Conservation (phyloP, 345 rosid species). For the Citrus medica region DNA sequence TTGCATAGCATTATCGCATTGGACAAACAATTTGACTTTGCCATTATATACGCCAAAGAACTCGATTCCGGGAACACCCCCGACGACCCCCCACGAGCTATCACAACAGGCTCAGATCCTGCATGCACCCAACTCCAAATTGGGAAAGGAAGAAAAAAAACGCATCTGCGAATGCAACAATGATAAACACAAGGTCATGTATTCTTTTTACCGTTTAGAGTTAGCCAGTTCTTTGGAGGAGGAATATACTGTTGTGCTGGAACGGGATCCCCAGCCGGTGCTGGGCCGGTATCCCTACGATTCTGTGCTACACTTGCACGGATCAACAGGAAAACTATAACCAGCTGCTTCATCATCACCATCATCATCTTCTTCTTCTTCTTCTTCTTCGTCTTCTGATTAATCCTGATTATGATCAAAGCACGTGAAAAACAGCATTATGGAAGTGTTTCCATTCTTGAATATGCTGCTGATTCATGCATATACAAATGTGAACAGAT, state of each 20-base stretch:
- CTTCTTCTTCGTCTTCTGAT: too few species aligned
- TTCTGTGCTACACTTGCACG: constrained; percentile 31
- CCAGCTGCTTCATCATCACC: constrained; percentile 49
- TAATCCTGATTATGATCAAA: constrained; percentile 17
- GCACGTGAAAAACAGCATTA: neutral
- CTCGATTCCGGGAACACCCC: constrained; percentile 77
- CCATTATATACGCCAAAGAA: constrained; percentile 40
- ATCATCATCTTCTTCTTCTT: constrained; percentile 6
- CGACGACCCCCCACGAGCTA: constrained; percentile 83
- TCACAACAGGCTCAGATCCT: constrained; percentile 61
- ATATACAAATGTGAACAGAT: neutral
- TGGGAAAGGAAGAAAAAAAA: too few species aligned
- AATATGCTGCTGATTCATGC: too few species aligned
- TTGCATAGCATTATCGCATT: constrained; percentile 51
- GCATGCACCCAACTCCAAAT: neutral
- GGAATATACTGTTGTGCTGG: neutral
- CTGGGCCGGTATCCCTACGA: neutral
- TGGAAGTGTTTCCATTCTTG: neutral
- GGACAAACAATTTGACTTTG: constrained; percentile 22
- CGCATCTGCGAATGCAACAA: too few species aligned
- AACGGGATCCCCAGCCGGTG: neutral
- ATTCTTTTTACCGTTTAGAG: constrained; percentile 39
- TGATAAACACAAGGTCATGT: too few species aligned
- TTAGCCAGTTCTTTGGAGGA: constrained; percentile 50
- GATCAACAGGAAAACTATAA: constrained; percentile 42